Percentiles rank a stretch among this genome's conserved stretches.
phyloP scores from a whole-genome alignment of 257 asterid species.

The Nicotiana benthamiana region DNA sequence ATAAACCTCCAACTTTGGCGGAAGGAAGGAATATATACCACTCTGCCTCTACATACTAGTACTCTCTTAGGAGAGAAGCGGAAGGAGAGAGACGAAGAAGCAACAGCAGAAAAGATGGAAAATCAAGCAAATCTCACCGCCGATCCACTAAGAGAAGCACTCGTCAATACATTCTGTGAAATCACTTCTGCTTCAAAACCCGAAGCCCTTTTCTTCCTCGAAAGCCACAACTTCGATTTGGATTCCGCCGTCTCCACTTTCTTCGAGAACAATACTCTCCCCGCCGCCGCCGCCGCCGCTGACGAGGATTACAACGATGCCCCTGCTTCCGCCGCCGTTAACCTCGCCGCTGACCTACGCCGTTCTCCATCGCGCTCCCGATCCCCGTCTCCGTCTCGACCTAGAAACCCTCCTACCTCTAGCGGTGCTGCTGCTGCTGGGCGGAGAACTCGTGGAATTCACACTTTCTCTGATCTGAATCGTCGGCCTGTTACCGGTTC shows the following conservation, averaged over 20 bases:
- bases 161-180: slow-evolving; percentile 59
- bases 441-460: slow-evolving; percentile 34
- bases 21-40: slow-evolving; percentile 2
- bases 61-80: background rate
- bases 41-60: background rate
- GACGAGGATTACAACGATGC: background rate
- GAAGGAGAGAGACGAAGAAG: background rate
- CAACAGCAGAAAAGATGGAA: slow-evolving; percentile 15
- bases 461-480: slow-evolving; percentile 65
- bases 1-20: background rate
- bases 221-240: slow-evolving; percentile 76
- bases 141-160: slow-evolving; percentile 10
- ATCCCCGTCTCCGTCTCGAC: slow-evolving; percentile 27
- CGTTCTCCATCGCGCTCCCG: slow-evolving; percentile 25
- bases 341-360: background rate
- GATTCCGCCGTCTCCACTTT: slow-evolving; percentile 85
- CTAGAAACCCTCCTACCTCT: slow-evolving; percentile 8
- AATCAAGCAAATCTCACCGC: slow-evolving; percentile 8
- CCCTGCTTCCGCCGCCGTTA: slow-evolving; percentile 9
- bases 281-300: slow-evolving; percentile 10
- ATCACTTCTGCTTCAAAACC: slow-evolving; percentile 58
- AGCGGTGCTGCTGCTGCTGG: slow-evolving; percentile 21
- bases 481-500: slow-evolving; percentile 39
- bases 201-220: slow-evolving; percentile 72
- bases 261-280: slow-evolving; percentile 39